Conservation (phyloP, 1,284 basidiomycete species). For the Sporisorium scitamineum region DNA sequence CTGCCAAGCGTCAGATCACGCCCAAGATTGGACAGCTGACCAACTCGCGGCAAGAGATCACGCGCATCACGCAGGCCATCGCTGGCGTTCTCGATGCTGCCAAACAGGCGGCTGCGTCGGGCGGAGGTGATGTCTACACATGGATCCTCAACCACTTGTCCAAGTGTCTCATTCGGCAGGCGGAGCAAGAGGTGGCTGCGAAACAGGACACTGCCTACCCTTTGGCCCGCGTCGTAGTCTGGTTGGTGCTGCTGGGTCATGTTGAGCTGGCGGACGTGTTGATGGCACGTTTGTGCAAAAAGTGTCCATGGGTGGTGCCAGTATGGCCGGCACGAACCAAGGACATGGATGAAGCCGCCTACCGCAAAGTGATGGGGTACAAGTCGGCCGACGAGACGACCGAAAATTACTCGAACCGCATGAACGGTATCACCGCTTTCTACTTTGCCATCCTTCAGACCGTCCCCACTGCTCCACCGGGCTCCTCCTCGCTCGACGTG, state of each 20-base stretch:
- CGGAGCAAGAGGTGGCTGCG: constrained; percentile 91
- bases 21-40: constrained; percentile 93
- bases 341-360: constrained; percentile 72
- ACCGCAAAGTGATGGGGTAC: constrained; percentile 79
- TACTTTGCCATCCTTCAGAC: constrained; percentile 83
- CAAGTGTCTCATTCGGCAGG: constrained; percentile 90
- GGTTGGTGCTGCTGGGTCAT: constrained; percentile 75
- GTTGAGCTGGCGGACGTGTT: constrained; percentile 79
- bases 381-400: constrained; percentile 72
- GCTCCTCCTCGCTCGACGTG: constrained; percentile 12
- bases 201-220: constrained; percentile 87
- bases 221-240: constrained; percentile 80
- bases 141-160: constrained; percentile 87
- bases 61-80: constrained; percentile 79
- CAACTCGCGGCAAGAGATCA: constrained; percentile 79
- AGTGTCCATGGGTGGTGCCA: constrained; percentile 75
- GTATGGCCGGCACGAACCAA: constrained; percentile 66
- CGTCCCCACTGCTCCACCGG: constrained; percentile 38
- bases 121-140: constrained; percentile 72
- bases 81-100: constrained; percentile 72
- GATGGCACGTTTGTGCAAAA: constrained; percentile 86
- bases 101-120: constrained; percentile 66
- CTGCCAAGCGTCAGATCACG: constrained; percentile 83
- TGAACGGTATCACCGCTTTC: constrained; percentile 85
- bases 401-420: constrained; percentile 79